Percentiles rank a stretch among this genome's conserved stretches.
phyloP scores from a whole-genome alignment of 345 rosid species.

The Odontarrhena argentea region DNA sequence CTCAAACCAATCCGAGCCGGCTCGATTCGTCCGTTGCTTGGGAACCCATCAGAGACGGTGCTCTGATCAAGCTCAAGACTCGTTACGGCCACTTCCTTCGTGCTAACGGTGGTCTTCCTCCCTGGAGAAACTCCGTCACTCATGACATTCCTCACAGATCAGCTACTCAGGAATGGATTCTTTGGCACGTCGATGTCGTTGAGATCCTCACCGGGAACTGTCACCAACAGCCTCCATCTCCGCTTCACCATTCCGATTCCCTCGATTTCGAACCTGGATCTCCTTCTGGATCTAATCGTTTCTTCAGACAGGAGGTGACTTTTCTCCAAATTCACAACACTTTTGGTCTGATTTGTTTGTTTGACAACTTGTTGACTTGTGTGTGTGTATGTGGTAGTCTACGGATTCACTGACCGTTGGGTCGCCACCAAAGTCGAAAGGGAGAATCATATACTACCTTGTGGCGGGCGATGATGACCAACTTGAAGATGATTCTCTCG shows the following conservation, averaged over 20 bases:
- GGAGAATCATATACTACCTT: constrained; percentile 83
- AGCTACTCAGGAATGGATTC: constrained; percentile 68
- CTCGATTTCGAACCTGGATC: constrained; percentile 51
- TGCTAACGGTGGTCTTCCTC: constrained; percentile 75
- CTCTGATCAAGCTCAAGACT: constrained; percentile 57
- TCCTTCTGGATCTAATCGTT: constrained; percentile 57
- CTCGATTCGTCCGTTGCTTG: constrained; percentile 70
- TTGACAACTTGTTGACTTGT: constrained; percentile 26
- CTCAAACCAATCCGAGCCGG: constrained; percentile 55
- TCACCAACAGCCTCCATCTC: constrained; percentile 30
- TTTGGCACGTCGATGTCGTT: constrained; percentile 71
- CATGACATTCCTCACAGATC: constrained; percentile 74
- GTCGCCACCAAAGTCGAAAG: constrained; percentile 77
- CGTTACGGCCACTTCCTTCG: constrained; percentile 67
- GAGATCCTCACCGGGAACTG: constrained; percentile 45
- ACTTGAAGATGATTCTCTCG: constrained; percentile 62
- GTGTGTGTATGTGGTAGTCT: constrained; percentile 48
- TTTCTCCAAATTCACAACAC: neutral
- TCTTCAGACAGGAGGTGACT: constrained; percentile 71
- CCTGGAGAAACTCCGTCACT: constrained; percentile 84
- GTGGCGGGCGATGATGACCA: constrained; percentile 69
- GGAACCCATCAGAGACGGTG: constrained; percentile 68
- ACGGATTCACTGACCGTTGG: constrained; percentile 55
- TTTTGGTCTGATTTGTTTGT: neutral
- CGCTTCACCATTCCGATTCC: constrained; percentile 58